Conservation (phyloP, 2,329 filamentous ascomycete species). For the Myriosclerotinia duriaeana region DNA sequence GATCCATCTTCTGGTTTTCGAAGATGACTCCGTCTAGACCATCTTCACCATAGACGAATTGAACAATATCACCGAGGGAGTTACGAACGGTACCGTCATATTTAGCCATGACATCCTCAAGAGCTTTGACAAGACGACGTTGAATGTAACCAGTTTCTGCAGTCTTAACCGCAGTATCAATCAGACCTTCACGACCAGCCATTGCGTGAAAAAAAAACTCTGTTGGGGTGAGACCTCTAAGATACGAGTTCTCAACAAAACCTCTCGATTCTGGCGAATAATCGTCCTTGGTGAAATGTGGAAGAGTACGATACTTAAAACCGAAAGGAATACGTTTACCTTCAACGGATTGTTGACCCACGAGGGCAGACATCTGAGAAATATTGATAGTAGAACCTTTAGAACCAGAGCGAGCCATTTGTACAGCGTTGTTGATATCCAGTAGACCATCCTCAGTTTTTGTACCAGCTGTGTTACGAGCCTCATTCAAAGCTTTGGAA, state of each 20-base stretch:
- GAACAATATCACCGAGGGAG: constrained; percentile 91
- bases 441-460: constrained; percentile 89
- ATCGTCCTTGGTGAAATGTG: constrained; percentile 98
- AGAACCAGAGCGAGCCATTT: constrained; percentile 94
- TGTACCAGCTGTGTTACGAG: constrained; percentile 94
- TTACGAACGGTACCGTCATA: constrained; percentile 98
- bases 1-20: constrained; percentile 87
- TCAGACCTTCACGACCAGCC: constrained; percentile 99
- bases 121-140: constrained; percentile 93
- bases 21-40: constrained; percentile 91
- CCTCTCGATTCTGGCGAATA: constrained; percentile 96
- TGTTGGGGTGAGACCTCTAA: constrained; percentile 88
- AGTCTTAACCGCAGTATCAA: constrained; percentile 99
- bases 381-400: constrained; percentile 99
- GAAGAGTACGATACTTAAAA: constrained; percentile 95
- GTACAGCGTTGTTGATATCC: constrained; percentile 92
- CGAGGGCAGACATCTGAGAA: constrained; percentile 97
- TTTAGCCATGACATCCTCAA: constrained; percentile 96
- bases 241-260: constrained; percentile 98
- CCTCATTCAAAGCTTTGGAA: constrained; percentile 88
- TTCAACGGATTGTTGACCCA: constrained; percentile 97
- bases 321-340: constrained; percentile 98
- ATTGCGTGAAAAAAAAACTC: constrained; percentile 99
- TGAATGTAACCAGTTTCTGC: constrained; percentile 99
- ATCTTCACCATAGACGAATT: constrained; percentile 97